Conservation (phyloP, 352 stramenopile genomes). For the Phytophthora ramorum region DNA sequence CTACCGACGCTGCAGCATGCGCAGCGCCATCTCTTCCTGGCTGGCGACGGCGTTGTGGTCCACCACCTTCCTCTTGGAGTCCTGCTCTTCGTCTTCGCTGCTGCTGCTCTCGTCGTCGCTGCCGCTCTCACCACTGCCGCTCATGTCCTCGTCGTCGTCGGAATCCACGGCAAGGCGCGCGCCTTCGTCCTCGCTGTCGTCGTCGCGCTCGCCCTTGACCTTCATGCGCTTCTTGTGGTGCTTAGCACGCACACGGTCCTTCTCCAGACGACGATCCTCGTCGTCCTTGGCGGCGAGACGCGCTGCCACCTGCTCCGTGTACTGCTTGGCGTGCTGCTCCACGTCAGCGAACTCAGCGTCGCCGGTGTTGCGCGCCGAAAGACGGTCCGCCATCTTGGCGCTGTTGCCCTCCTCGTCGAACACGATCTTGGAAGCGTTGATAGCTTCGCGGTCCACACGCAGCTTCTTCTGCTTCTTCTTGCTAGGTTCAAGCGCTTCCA, state of each 20-base stretch:
- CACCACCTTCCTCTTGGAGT: conserved; percentile 50
- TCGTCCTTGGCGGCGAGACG: conserved; percentile 81
- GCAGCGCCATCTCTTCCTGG: conserved; percentile 84
- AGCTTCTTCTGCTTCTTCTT: conserved; percentile 92
- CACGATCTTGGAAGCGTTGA: conserved; percentile 87
- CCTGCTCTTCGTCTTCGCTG: conserved; percentile 43
- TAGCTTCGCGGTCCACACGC: conserved; percentile 68
- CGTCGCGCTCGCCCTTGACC: conserved; percentile 76
- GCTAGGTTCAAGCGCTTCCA: conserved; percentile 59
- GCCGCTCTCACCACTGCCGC: conserved; percentile 43
- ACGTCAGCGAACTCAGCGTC: conserved; percentile 70
- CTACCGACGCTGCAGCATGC: conserved; percentile 75
- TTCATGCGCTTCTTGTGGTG: conserved; percentile 91
- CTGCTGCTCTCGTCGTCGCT: conserved; percentile 27
- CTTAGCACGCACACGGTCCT: conserved; percentile 90
- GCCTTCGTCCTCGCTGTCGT: conserved; percentile 41
- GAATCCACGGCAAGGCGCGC: conserved; percentile 54
- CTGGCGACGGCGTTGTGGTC: conserved; percentile 58
- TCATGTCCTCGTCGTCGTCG: conserved; percentile 35
- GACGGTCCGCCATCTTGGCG: conserved; percentile 63
- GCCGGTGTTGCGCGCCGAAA: conserved; percentile 53
- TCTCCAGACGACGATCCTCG: conserved; percentile 82
- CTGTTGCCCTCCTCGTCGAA: conserved; percentile 96
- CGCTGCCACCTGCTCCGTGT: conserved; percentile 67
- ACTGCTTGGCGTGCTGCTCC: conserved; percentile 67